phyloP scores from a whole-genome alignment of 495 filamentous ascomycete genomes.

The Hypoxylon lienhwacheense region DNA sequence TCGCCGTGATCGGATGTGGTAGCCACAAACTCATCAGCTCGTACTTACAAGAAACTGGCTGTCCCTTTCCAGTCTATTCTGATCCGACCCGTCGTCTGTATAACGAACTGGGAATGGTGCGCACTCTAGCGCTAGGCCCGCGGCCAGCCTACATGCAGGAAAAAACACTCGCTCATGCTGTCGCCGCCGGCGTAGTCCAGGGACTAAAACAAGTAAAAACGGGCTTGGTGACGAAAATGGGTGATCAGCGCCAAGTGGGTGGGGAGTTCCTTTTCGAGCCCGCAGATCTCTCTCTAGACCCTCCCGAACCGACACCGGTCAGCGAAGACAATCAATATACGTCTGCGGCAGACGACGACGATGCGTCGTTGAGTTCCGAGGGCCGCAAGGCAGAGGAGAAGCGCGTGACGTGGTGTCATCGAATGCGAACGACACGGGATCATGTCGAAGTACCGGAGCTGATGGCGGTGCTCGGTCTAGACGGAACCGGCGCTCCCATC shows the following conservation, averaged over 20 bases:
- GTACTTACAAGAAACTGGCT: slow-evolving; percentile 64
- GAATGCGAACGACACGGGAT: slow-evolving; percentile 79
- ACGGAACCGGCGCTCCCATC: slow-evolving; percentile 44
- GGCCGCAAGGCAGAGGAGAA: slow-evolving; percentile 50
- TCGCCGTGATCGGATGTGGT: slow-evolving; percentile 79
- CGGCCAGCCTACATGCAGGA: slow-evolving; percentile 66
- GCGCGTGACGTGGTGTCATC: slow-evolving; percentile 74
- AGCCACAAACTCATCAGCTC: slow-evolving; percentile 68
- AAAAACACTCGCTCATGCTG: slow-evolving; percentile 49
- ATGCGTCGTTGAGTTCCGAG: slow-evolving; percentile 23
- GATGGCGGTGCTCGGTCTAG: slow-evolving; percentile 62
- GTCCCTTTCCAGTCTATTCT: slow-evolving; percentile 79
- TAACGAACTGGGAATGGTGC: slow-evolving; percentile 69
- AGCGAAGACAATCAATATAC: slow-evolving; percentile 28
- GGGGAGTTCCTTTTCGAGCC: slow-evolving; percentile 83
- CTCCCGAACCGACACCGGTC: slow-evolving; percentile 40
- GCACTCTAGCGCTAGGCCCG: slow-evolving; percentile 61
- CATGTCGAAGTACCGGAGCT: slow-evolving; percentile 71
- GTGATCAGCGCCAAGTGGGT: slow-evolving; percentile 71
- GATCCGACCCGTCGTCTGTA: slow-evolving; percentile 74
- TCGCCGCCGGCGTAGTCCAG: slow-evolving; percentile 57
- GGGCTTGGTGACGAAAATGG: slow-evolving; percentile 63
- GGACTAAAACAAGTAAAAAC: slow-evolving; percentile 54
- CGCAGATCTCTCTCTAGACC: slow-evolving; percentile 30
- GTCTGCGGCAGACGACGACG: slow-evolving; percentile 33